Evolutionary conservation across 768 basidiomycete genomes (phyloP).

Genomic region (Cystobasidium ongulense): DNA sequence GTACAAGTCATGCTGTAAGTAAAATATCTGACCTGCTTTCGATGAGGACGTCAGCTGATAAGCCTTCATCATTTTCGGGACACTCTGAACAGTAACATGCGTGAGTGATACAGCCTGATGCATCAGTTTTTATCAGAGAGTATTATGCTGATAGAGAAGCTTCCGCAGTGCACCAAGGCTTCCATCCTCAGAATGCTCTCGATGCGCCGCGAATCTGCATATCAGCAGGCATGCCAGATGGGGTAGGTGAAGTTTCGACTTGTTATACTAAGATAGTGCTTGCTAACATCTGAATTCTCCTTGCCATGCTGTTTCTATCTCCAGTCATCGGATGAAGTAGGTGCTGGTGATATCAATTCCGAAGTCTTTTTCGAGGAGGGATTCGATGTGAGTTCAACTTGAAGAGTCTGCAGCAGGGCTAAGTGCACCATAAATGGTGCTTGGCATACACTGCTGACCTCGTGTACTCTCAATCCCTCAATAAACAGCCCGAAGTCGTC

Average conservation of each 20-base stretch:
- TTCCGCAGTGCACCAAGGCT: constrained; percentile 62
- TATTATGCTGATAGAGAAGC: constrained; percentile 51
- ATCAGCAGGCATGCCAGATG: constrained; percentile 66
- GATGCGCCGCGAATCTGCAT: constrained; percentile 96
- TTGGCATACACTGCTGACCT: background rate
- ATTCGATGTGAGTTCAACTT: constrained; percentile 40
- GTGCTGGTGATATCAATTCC: constrained; percentile 64
- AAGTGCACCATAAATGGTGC: background rate
- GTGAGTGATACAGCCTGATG: background rate
- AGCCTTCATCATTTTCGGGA: background rate
- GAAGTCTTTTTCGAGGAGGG: constrained; percentile 85
- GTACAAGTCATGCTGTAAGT: constrained; percentile 64
- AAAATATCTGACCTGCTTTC: background rate
- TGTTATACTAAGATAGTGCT: background rate
- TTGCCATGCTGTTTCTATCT: background rate
- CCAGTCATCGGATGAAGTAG: constrained; percentile 37
- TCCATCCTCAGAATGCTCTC: constrained; percentile 75
- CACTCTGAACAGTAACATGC: constrained; percentile 7
- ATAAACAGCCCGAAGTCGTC: constrained; percentile 55
- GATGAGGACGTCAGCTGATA: background rate
- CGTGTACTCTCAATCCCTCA: background rate
- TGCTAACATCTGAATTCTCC: too few relatives aligned
- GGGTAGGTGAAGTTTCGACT: background rate
- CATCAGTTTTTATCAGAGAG: background rate
- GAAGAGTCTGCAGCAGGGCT: background rate